Conservation (phyloP, 306 rosid genomes). For the Macrotyloma uniflorum region DNA sequence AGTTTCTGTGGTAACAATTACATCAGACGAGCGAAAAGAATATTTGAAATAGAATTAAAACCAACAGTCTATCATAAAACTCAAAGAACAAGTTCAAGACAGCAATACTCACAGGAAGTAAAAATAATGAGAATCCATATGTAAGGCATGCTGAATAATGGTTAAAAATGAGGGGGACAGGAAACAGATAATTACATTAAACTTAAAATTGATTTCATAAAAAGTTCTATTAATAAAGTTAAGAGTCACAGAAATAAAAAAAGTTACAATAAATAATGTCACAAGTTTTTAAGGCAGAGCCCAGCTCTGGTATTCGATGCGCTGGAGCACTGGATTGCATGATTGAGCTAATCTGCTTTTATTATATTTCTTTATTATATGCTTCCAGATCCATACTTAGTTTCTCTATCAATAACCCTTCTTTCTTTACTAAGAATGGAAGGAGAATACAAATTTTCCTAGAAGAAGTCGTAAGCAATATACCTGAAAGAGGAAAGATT, state of each 20-base stretch:
- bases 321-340: conserved; percentile 12
- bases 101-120: conserved; percentile 5
- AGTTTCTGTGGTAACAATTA: conserved; percentile 54
- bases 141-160: conserved; percentile 21
- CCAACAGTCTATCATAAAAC: neutral
- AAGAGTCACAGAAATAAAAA: neutral
- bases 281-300: neutral
- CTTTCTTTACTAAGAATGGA: neutral
- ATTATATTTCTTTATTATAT: neutral
- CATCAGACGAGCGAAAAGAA: conserved; percentile 38
- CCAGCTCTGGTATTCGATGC: conserved; percentile 16
- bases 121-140: neutral
- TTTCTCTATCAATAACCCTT: neutral
- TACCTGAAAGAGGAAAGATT: neutral
- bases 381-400: conserved; percentile 2
- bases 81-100: conserved; percentile 11
- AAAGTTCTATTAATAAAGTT: conserved; percentile 10
- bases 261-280: conserved; percentile 19
- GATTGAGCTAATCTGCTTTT: neutral
- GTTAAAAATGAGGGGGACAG: conserved; percentile 3
- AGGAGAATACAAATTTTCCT: neutral
- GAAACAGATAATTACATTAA: conserved; percentile 6
- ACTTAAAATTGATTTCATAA: conserved; percentile 11
- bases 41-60: conserved; percentile 9
- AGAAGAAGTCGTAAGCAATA: neutral